A percentile compares a stretch with the other conserved stretches of the same genome.
Conservation (phyloP, 176 grass and related monocot genomes). For the Metroxylon sagu region DNA sequence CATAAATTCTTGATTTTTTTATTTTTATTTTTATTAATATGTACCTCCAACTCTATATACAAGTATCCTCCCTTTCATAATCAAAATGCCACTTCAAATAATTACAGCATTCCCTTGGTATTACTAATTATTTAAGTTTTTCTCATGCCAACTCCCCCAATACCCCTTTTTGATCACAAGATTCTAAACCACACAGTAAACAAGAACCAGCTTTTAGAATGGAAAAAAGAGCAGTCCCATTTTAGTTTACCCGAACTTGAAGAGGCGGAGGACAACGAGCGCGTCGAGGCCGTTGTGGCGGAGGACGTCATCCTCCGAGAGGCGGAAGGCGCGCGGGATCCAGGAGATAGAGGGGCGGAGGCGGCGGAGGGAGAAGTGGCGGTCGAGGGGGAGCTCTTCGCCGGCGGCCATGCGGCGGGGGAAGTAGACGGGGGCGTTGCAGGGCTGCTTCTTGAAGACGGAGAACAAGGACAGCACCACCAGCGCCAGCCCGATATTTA, state of each 20-base stretch:
- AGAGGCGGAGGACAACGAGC: slow-evolving; percentile 63
- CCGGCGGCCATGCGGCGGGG: slow-evolving; percentile 35
- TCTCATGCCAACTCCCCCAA: too few relatives aligned
- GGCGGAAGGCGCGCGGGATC: slow-evolving; percentile 48
- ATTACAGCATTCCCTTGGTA: too few relatives aligned
- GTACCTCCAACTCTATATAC: too few relatives aligned
- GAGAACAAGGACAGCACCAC: slow-evolving; percentile 82
- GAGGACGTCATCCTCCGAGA: slow-evolving; percentile 65
- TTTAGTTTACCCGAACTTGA: slow-evolving; percentile 56
- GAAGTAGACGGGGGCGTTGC: slow-evolving; percentile 58
- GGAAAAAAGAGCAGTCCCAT: too few relatives aligned
- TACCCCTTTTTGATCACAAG: too few relatives aligned
- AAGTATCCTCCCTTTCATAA: too few relatives aligned
- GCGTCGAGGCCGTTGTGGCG: slow-evolving; percentile 55
- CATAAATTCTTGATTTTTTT: too few relatives aligned
- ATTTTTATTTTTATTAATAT: too few relatives aligned
- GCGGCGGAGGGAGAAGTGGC: slow-evolving; percentile 33
- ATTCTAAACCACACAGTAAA: too few relatives aligned
- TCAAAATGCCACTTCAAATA: too few relatives aligned
- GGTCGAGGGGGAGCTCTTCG: neutral
- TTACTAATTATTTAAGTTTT: too few relatives aligned
- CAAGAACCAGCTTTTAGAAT: too few relatives aligned
- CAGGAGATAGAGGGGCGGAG: slow-evolving; percentile 49
- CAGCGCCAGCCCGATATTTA: slow-evolving; percentile 64
- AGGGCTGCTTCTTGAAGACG: slow-evolving; percentile 71